A percentile compares a stretch with the other conserved stretches of the same genome.
phyloP scores from a whole-genome alignment of 805 yeast genomes.

The Myxozyma sirexii region DNA sequence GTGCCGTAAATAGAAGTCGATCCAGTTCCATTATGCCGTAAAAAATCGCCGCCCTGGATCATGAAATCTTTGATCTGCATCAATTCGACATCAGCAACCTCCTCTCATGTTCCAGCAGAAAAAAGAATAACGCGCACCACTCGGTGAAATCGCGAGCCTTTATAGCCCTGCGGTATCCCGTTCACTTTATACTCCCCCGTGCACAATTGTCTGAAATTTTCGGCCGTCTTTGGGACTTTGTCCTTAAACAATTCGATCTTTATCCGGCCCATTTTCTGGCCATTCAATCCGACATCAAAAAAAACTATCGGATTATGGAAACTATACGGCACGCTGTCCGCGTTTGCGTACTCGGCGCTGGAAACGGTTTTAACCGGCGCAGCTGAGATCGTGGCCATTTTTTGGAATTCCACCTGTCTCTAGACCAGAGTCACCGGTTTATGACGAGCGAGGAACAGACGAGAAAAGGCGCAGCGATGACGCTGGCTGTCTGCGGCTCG shows the following conservation, averaged over 20 bases:
- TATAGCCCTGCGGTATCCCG: constrained; percentile 51
- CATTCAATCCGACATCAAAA: constrained; percentile 43
- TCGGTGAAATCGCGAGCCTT: constrained; percentile 36
- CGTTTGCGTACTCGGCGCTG: neutral
- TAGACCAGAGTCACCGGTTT: neutral
- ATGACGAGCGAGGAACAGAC: neutral
- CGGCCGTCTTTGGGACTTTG: constrained; percentile 51
- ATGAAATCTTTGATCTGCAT: constrained; percentile 47
- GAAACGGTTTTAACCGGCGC: constrained; percentile 3
- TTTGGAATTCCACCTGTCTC: neutral
- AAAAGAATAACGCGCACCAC: constrained; percentile 14
- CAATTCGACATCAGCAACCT: neutral
- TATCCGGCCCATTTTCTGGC: constrained; percentile 47
- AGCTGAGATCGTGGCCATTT: constrained; percentile 16
- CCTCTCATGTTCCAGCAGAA: neutral
- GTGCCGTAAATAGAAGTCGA: constrained; percentile 48
- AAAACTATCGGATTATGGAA: constrained; percentile 46
- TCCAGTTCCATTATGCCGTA: constrained; percentile 52
- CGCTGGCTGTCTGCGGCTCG: neutral
- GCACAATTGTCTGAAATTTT: constrained; percentile 57
- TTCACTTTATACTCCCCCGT: constrained; percentile 51
- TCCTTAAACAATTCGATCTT: constrained; percentile 50
- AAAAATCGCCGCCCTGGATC: constrained; percentile 55
- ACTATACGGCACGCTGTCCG: constrained; percentile 17
- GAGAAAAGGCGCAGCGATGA: neutral